Percentiles rank a stretch among this genome's conserved stretches.
These are phyloP conservation scores for Cytospora piceicola DNA, from an alignment of 2,329 filamentous ascomycete genomes.

Conservation along the genomic window DNA sequence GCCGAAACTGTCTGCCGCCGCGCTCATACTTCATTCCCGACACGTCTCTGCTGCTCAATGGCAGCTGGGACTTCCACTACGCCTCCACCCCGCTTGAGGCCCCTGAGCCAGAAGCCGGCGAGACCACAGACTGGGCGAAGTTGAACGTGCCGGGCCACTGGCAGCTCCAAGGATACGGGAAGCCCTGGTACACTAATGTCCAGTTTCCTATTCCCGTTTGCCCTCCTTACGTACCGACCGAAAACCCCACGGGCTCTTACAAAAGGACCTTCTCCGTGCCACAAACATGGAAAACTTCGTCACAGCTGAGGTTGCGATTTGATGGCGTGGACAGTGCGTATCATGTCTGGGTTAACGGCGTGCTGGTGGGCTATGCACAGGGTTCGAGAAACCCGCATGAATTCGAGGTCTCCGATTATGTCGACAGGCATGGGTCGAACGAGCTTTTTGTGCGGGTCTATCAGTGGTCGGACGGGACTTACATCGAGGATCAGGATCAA, in stretches of 20 bases:
- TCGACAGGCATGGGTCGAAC: constrained; percentile 51
- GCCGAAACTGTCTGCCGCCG: constrained; percentile 56
- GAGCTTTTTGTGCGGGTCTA: constrained; percentile 68
- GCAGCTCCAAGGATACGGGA: constrained; percentile 70
- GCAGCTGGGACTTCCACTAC: constrained; percentile 61
- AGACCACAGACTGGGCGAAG: constrained; percentile 46
- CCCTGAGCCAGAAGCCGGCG: constrained; percentile 42
- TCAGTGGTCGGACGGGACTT: constrained; percentile 70
- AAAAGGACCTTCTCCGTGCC: constrained; percentile 59
- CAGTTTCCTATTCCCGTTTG: constrained; percentile 68
- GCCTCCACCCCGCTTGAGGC: constrained; percentile 50
- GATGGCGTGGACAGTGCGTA: constrained; percentile 75
- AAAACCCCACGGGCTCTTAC: constrained; percentile 70
- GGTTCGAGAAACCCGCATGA: constrained; percentile 71
- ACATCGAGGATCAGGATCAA: constrained; percentile 72
- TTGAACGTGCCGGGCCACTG: constrained; percentile 69
- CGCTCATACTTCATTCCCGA: constrained; percentile 58
- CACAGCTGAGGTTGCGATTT: constrained; percentile 65
- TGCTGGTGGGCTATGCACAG: constrained; percentile 68
- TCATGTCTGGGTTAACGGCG: constrained; percentile 70
- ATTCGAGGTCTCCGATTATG: constrained; percentile 64
- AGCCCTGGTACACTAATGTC: constrained; percentile 71
- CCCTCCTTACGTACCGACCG: constrained; percentile 63
- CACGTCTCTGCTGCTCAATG: constrained; percentile 55
- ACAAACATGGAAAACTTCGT: constrained; percentile 45